These are phyloP conservation scores for Skeletonema costatum DNA, from an alignment of 108 stramenopile species.

Conservation along the genomic window DNA sequence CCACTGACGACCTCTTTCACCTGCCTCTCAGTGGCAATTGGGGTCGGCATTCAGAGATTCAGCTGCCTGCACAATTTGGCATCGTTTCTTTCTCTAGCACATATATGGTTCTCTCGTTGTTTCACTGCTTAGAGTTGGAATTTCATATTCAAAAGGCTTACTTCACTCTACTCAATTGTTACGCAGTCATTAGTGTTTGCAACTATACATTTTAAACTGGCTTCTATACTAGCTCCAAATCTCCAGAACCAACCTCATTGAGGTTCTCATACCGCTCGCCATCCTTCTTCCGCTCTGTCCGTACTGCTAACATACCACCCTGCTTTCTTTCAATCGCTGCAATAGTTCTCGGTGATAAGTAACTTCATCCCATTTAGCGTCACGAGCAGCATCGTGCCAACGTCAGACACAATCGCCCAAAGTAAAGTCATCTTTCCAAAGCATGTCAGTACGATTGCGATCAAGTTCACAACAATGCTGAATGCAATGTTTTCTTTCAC, in stretches of 20 bases:
- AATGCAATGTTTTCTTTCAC: slow-evolving; percentile 85
- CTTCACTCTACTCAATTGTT: not conserved
- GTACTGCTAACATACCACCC: not conserved
- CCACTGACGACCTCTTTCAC: too few species aligned
- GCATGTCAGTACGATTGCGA: slow-evolving; percentile 72
- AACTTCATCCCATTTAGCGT: slow-evolving; percentile 90
- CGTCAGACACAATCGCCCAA: slow-evolving; percentile 80
- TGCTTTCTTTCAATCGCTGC: slow-evolving; percentile 9
- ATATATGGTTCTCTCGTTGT: too few species aligned
- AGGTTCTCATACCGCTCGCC: slow-evolving; percentile 2
- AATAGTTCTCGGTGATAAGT: slow-evolving; percentile 49
- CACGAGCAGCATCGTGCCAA: slow-evolving; percentile 86
- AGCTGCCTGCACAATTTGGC: too few species aligned
- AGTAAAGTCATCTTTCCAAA: slow-evolving; percentile 80
- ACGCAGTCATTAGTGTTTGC: not conserved
- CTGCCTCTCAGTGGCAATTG: too few species aligned
- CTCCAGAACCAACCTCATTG: not conserved
- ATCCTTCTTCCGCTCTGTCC: slow-evolving; percentile 4
- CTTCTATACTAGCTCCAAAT: not conserved
- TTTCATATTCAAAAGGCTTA: not conserved
- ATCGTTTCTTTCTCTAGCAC: too few species aligned
- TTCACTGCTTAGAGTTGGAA: too few species aligned
- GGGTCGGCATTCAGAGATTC: too few species aligned
- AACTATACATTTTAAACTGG: not conserved
- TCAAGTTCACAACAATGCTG: slow-evolving; percentile 65